Base-by-base conservation (phyloP, 1,284 basidiomycete species). In the Rhodotorula sp. region DNA sequence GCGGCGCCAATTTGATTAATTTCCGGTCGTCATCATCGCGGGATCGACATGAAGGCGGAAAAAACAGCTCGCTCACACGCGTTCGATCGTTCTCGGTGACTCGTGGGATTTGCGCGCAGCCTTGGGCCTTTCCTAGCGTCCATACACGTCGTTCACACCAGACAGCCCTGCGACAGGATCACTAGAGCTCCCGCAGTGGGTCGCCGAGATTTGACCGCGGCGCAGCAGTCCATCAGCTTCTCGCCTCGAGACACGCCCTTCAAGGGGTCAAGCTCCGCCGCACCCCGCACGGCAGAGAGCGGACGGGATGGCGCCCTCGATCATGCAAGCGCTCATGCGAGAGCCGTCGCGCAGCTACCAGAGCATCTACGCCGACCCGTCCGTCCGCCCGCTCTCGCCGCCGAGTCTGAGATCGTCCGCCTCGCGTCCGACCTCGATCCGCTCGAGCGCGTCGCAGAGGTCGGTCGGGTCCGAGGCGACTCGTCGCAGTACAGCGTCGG, bases 331-430 rank as follows among this genome's bases (percentile, higher is more conserved):
- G 17, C 56, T 73, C 46, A 53, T 73, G 22, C 55, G 68, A 2
- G 68, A 73, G 22, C 71, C 71, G 14, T 60, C 68, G 1, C 63
- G 68, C 20, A 66, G 63, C 6, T 73, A 73, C 63, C 56, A 63
- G 22, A 46, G 48, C 51, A 63, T 67, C 45, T 70, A 70, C 62
- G 42, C 59, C 30, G 68, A 69, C 54, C 63, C 63, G 12, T 17
- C 57, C 18, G 18, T 45, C 49, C 66, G 60, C 8, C 69, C 65
- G 14, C 42, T 33, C 3, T 55, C 69, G 30, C 46, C 63, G 17
- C 49, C 49, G 1, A n/a, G 49, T 22, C n/a, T 51, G n/a, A 22
- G 49, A n/a, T 62, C 63, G 4, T 46, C 49, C 37, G 29, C 48
- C 18, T 42, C 26, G 24, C 66, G 64, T 44, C 56, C 62, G 20